Conservation (phyloP, 179 eudicot species). For the Spergularia azorica region DNA sequence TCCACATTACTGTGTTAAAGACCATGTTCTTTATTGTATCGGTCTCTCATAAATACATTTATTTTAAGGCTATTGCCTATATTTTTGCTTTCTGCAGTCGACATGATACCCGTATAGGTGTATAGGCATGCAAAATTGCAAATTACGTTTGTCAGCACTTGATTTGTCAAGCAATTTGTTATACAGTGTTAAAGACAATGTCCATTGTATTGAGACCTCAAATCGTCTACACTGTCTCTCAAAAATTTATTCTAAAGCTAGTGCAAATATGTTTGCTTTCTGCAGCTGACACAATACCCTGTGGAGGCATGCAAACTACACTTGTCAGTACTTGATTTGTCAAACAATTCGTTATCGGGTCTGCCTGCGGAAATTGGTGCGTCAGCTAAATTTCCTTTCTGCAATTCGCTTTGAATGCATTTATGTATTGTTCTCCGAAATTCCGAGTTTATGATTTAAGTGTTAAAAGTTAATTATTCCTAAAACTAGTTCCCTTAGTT, state of each 20-base stretch:
- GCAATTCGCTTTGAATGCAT: background rate
- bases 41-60: background rate
- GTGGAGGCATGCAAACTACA: slow-evolving; percentile 83
- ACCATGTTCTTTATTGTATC: background rate
- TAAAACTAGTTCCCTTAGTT: background rate
- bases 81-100: slow-evolving; percentile 49
- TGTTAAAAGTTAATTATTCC: background rate
- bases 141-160: slow-evolving; percentile 65
- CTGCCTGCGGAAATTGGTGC: slow-evolving; percentile 96
- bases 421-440: background rate
- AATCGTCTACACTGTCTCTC: background rate
- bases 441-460: background rate
- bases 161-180: slow-evolving; percentile 92
- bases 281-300: slow-evolving; percentile 85
- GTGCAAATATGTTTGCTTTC: slow-evolving; percentile 18
- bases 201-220: background rate
- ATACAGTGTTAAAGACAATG: slow-evolving; percentile 8
- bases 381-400: slow-evolving; percentile 28
- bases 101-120: slow-evolving; percentile 54
- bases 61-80: slow-evolving; percentile 14
- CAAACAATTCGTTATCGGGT: slow-evolving; percentile 92
- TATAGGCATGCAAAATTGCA: slow-evolving; percentile 63
- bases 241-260: slow-evolving; percentile 5
- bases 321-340: slow-evolving; percentile 79
- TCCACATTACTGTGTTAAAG: background rate